Evolutionary conservation across 257 asterid genomes (phyloP).

Genomic region (Nicotiana tabacum): DNA sequence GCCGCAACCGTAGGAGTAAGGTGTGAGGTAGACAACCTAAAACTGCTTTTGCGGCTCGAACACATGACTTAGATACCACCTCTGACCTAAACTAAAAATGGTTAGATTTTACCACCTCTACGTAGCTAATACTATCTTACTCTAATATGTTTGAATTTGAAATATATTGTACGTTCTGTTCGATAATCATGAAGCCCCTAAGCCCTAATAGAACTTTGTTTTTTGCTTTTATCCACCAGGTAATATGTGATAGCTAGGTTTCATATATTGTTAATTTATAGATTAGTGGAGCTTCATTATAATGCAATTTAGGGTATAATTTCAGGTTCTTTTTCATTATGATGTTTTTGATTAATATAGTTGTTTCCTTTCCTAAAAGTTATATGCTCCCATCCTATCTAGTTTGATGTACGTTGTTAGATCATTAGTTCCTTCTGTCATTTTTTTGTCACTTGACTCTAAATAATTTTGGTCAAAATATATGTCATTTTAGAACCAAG

Average conservation of each 20-base stretch:
- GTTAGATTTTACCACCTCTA: not conserved
- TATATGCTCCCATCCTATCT: not conserved
- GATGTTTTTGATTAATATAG: not conserved
- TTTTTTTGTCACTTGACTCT: not conserved
- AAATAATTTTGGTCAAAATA: no score
- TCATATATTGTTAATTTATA: not conserved
- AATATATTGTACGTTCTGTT: not conserved
- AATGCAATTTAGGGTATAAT: not conserved
- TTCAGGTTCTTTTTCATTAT: not conserved
- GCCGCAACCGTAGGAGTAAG: fast-evolving
- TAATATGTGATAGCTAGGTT: not conserved
- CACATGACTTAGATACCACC: no score
- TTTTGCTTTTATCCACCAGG: not conserved
- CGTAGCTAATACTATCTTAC: not conserved
- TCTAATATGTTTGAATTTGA: not conserved
- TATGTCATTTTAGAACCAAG: not conserved
- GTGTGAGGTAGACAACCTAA: no score
- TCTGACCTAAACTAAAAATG: no score
- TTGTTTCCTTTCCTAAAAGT: not conserved
- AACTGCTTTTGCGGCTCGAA: no score
- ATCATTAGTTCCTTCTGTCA: not conserved
- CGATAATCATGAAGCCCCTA: not conserved
- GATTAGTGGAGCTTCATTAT: no score
- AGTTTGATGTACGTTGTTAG: not conserved
- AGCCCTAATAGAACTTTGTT: not conserved